Conservation (phyloP, 2,329 filamentous ascomycete genomes). For the Ceratocystis cacaofunesta region DNA sequence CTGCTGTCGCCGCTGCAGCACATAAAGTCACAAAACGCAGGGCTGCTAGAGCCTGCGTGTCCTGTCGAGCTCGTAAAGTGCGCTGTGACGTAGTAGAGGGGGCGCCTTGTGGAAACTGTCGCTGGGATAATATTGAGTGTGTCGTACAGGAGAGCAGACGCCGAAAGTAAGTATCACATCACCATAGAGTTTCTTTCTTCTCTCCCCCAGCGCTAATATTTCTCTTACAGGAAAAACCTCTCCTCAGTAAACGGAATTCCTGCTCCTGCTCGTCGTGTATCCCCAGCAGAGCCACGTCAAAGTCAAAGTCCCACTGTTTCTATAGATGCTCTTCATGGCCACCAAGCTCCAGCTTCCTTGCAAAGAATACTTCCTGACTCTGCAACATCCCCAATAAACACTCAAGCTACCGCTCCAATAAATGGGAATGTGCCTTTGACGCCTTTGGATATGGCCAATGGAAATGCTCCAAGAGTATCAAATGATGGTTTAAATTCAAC, state of each 20-base stretch:
- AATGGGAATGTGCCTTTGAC: background rate
- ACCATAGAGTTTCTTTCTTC: background rate
- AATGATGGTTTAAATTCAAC: background rate
- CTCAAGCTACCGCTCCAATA: background rate
- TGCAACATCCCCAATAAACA: background rate
- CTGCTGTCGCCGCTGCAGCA: slow-evolving; percentile 23
- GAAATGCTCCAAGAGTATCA: background rate
- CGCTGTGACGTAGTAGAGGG: slow-evolving; percentile 87
- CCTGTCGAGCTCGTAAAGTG: slow-evolving; percentile 78
- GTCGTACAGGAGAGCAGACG: slow-evolving; percentile 68
- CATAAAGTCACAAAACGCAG: slow-evolving; percentile 55
- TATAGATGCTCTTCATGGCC: background rate
- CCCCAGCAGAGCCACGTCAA: background rate
- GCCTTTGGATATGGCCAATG: background rate
- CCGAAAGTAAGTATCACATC: slow-evolving; percentile 54
- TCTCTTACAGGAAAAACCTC: slow-evolving; percentile 6
- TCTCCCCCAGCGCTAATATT: background rate
- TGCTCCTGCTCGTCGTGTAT: slow-evolving; percentile 6
- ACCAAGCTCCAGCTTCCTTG: background rate
- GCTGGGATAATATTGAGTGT: slow-evolving; percentile 65
- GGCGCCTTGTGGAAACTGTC: slow-evolving; percentile 75
- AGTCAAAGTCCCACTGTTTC: slow-evolving; percentile 8
- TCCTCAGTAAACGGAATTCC: slow-evolving; percentile 10
- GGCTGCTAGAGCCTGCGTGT: slow-evolving; percentile 82
- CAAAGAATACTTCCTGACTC: background rate